These are phyloP conservation scores for Podospora tetraspora DNA, from an alignment of 495 filamentous ascomycete genomes.

Conservation along the genomic window DNA sequence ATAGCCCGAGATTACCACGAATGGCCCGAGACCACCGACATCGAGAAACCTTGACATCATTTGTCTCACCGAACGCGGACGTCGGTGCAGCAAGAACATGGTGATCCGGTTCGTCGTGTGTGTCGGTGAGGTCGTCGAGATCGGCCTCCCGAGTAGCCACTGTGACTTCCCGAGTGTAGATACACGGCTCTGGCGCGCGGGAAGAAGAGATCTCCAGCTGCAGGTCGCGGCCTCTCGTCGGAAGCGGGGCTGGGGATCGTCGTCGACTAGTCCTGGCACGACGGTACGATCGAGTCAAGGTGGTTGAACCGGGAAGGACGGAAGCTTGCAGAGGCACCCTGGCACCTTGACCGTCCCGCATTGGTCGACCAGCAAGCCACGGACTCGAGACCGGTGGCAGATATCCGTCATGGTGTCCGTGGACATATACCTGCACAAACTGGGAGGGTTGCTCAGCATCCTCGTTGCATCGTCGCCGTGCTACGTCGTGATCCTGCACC, in stretches of 20 bases:
- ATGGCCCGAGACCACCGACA: neutral
- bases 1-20: too few relatives aligned
- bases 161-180: neutral
- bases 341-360: neutral
- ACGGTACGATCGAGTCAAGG: neutral
- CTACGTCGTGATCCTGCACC: neutral
- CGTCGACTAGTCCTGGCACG: neutral
- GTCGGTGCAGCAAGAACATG: neutral
- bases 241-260: conserved; percentile 11
- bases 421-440: neutral
- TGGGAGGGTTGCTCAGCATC: neutral
- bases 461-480: neutral
- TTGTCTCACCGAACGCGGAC: neutral
- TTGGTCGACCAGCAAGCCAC: neutral
- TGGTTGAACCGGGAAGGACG: conserved; percentile 11
- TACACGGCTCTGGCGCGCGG: neutral
- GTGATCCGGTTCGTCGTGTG: neutral
- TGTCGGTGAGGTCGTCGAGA: neutral
- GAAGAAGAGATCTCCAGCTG: neutral
- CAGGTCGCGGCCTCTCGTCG: neutral
- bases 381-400: neutral
- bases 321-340: conserved; percentile 8
- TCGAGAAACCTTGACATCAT: neutral
- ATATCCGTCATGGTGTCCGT: neutral
- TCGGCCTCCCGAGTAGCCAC: neutral